These are phyloP conservation scores for Hypoxylon trugodes DNA, from an alignment of 495 filamentous ascomycete genomes.

Conservation along the genomic window DNA sequence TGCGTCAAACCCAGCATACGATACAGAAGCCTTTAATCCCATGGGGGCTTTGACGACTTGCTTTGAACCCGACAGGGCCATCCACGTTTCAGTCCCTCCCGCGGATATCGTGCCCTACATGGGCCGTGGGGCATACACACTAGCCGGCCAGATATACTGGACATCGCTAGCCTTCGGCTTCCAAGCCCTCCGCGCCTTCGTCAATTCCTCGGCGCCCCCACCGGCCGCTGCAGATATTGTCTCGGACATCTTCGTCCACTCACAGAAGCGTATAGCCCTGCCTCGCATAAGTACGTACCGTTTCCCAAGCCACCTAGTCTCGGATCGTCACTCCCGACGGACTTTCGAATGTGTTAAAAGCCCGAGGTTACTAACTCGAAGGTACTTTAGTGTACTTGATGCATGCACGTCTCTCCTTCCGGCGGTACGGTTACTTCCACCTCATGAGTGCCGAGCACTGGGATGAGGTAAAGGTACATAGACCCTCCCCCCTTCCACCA, in stretches of 20 bases:
- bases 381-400: constrained; percentile 24
- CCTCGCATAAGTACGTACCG: no score
- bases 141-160: constrained; percentile 34
- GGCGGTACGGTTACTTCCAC: constrained; percentile 23
- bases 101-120: constrained; percentile 30
- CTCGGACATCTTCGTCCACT: constrained; percentile 11
- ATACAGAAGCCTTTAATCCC: not conserved
- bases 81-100: constrained; percentile 23
- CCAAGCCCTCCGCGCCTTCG: constrained; percentile 19
- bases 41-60: not conserved
- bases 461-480: constrained; percentile 15
- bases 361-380: no score
- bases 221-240: constrained; percentile 19
- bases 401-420: constrained; percentile 29
- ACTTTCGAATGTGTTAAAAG: no score
- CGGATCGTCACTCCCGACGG: no score
- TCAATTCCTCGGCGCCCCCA: constrained; percentile 18
- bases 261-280: constrained; percentile 9
- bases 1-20: not conserved
- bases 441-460: not conserved
- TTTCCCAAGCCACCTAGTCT: no score
- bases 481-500: not conserved
- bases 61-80: constrained; percentile 28
- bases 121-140: constrained; percentile 16
- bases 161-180: constrained; percentile 27